A percentile compares a stretch with the other conserved stretches of the same genome.
phyloP scores from a whole-genome alignment of 2,329 filamentous ascomycete species.

The Penicillium sp. region DNA sequence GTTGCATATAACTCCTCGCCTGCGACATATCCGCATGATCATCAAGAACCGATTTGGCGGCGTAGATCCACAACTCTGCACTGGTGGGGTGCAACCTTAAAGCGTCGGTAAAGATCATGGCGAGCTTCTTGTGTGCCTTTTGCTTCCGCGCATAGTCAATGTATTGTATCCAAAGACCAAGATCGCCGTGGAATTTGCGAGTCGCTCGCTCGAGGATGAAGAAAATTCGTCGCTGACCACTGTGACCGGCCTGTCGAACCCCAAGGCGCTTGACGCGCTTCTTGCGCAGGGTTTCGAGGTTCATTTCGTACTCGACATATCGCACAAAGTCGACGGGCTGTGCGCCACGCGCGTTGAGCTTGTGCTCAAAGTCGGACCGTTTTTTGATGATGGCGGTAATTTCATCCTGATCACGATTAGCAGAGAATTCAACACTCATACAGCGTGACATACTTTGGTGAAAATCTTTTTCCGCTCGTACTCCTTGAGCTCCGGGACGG shows the following conservation, averaged over 20 bases:
- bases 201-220: conserved; percentile 86
- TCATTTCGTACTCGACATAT: conserved; percentile 73
- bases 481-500: conserved; percentile 86
- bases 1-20: conserved; percentile 80
- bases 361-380: conserved; percentile 90
- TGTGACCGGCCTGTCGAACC: conserved; percentile 68
- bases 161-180: conserved; percentile 85
- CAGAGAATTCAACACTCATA: conserved; percentile 2
- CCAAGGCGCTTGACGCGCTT: conserved; percentile 81
- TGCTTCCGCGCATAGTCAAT: conserved; percentile 73
- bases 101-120: conserved; percentile 62
- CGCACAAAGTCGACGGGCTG: conserved; percentile 75
- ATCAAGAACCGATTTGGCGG: conserved; percentile 76
- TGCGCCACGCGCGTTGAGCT: conserved; percentile 76
- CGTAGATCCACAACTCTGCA: conserved; percentile 76
- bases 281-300: conserved; percentile 68
- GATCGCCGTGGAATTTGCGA: conserved; percentile 75
- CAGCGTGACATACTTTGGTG: conserved; percentile 59
- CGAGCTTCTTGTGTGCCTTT: conserved; percentile 61
- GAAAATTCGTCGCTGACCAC: conserved; percentile 79
- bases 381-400: conserved; percentile 86
- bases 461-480: conserved; percentile 93
- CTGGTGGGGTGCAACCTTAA: conserved; percentile 84
- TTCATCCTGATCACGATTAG: conserved; percentile 62
- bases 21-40: conserved; percentile 81